Percentiles rank a stretch among this genome's conserved stretches.
phyloP scores from a whole-genome alignment of 1,139 yeast species.

The Geotrichum cucujoidarum region DNA sequence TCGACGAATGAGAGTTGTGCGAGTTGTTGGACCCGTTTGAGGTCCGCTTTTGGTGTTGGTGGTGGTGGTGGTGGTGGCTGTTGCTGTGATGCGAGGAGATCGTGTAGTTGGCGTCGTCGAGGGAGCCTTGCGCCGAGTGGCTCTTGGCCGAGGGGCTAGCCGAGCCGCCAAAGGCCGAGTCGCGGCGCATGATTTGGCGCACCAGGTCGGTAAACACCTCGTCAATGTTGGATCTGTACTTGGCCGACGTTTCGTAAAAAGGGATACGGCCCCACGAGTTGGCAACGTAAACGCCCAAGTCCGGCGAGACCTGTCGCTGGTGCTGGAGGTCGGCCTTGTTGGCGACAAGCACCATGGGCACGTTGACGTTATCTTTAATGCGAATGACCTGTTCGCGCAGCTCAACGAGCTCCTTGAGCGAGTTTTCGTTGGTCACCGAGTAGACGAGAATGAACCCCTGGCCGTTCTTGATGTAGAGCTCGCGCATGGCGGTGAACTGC shows the following conservation, averaged over 20 bases:
- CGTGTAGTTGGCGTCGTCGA: slow-evolving; percentile 15
- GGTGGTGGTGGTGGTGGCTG: no score
- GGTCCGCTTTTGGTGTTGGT: slow-evolving; percentile 9
- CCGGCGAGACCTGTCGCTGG: slow-evolving; percentile 50
- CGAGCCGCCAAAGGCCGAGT: slow-evolving; percentile 28
- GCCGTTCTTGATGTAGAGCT: slow-evolving; percentile 49
- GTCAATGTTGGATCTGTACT: slow-evolving; percentile 76
- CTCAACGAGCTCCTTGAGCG: slow-evolving; percentile 73
- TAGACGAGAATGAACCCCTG: slow-evolving; percentile 57
- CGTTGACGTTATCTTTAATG: slow-evolving; percentile 57
- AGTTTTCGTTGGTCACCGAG: slow-evolving; percentile 77
- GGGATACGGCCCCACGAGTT: slow-evolving; percentile 89
- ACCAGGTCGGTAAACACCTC: slow-evolving; percentile 86
- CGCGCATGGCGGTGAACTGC: slow-evolving; percentile 55
- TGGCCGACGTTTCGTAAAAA: slow-evolving; percentile 76
- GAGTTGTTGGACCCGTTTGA: slow-evolving; percentile 6
- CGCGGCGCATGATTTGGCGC: slow-evolving; percentile 51
- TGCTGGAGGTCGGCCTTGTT: slow-evolving; percentile 61
- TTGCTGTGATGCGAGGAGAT: not conserved
- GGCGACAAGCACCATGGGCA: slow-evolving; percentile 44
- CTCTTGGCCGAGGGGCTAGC: not conserved
- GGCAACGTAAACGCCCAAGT: slow-evolving; percentile 55
- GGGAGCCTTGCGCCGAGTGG: slow-evolving; percentile 17
- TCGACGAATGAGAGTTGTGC: not conserved
- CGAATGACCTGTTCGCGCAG: slow-evolving; percentile 85